These are phyloP conservation scores for Phoma sp. DNA, from an alignment of 2,329 filamentous ascomycete species.

Conservation along the genomic window DNA sequence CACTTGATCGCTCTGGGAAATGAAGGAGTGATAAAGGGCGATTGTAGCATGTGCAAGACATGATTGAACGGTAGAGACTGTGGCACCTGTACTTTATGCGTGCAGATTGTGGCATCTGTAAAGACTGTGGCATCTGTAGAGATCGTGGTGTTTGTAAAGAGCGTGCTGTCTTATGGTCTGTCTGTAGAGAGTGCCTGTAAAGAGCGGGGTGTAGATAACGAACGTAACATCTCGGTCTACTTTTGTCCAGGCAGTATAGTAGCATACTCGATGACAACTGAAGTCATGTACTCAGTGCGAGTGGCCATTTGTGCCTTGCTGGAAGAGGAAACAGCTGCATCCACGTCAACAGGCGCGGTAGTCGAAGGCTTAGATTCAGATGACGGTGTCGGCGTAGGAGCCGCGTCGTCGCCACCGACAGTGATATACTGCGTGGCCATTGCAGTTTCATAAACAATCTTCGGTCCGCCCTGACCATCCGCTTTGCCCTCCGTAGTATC, in stretches of 20 bases:
- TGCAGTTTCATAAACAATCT: slow-evolving; percentile 5
- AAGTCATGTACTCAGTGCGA: slow-evolving; percentile 22
- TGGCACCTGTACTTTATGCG: too few species aligned
- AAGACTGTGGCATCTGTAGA: too few species aligned
- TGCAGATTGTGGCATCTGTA: too few species aligned
- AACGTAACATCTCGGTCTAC: not conserved
- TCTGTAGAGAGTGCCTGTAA: too few species aligned
- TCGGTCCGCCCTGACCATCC: not conserved
- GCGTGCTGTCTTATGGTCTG: too few species aligned
- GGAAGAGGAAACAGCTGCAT: not conserved
- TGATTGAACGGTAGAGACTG: too few species aligned
- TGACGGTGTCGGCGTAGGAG: not conserved
- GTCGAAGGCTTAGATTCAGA: slow-evolving; percentile 50
- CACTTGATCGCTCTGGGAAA: too few species aligned
- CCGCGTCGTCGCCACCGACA: slow-evolving; percentile 1
- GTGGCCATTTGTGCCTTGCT: slow-evolving; percentile 13
- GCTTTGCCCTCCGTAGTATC: not conserved
- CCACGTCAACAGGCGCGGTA: slow-evolving; percentile 54
- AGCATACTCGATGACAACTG: slow-evolving; percentile 23
- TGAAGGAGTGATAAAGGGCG: too few species aligned
- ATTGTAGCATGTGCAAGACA: too few species aligned
- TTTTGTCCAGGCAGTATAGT: slow-evolving; percentile 17
- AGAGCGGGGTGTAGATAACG: too few species aligned
- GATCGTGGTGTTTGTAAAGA: not conserved
- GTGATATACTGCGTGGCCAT: slow-evolving; percentile 17